Percentiles rank a stretch among this genome's conserved stretches.
phyloP scores from a whole-genome alignment of 1,139 yeast species.

The Kodamaea anthophila region DNA sequence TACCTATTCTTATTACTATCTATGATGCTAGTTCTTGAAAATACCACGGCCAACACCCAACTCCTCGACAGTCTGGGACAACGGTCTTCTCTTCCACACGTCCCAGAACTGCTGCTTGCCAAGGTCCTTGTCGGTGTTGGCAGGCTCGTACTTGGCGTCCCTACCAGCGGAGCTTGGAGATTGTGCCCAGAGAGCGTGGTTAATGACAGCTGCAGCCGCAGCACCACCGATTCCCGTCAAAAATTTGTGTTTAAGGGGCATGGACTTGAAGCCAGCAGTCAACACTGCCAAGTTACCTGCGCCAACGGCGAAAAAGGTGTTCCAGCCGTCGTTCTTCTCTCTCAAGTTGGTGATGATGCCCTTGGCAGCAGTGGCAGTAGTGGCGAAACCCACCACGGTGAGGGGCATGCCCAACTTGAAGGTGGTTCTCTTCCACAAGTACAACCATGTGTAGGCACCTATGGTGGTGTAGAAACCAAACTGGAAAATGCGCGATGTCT shows the following conservation, averaged over 20 bases:
- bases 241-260: slow-evolving; percentile 40
- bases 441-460: slow-evolving; percentile 45
- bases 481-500: slow-evolving; percentile 35
- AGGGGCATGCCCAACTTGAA: slow-evolving; percentile 39
- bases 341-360: slow-evolving; percentile 39
- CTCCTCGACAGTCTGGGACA: slow-evolving; percentile 72
- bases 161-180: slow-evolving; percentile 36
- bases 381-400: slow-evolving; percentile 36
- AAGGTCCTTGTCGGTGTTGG: slow-evolving; percentile 27
- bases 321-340: slow-evolving; percentile 47
- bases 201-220: slow-evolving; percentile 31
- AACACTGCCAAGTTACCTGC: slow-evolving; percentile 38
- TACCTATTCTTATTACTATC: too few relatives aligned
- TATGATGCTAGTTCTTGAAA: slow-evolving; percentile 14
- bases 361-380: slow-evolving; percentile 39
- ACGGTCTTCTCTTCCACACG: slow-evolving; percentile 73
- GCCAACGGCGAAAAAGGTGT: slow-evolving; percentile 41
- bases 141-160: slow-evolving; percentile 30
- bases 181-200: slow-evolving; percentile 41
- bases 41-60: slow-evolving; percentile 66
- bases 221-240: slow-evolving; percentile 41
- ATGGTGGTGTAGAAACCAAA: slow-evolving; percentile 41
- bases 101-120: slow-evolving; percentile 76
- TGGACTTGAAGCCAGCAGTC: slow-evolving; percentile 35
- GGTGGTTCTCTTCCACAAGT: slow-evolving; percentile 43